Evolutionary conservation across 2,329 filamentous ascomycete species (phyloP).

Genomic region (Diaporthe citrichinensis): DNA sequence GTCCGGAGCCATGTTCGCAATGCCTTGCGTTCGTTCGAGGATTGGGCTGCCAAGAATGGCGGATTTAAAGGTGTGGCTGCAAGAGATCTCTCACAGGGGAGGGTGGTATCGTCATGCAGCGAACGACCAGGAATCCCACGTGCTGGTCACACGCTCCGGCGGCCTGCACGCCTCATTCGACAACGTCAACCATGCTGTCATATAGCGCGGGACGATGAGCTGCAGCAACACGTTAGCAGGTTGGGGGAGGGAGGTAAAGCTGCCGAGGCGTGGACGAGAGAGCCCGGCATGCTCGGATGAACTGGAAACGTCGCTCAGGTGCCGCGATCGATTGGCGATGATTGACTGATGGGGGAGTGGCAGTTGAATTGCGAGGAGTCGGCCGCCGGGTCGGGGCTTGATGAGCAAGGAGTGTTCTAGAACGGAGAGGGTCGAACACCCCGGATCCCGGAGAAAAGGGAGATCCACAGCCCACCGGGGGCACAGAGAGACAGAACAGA

Average conservation of each 20-base stretch:
- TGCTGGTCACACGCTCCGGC: conserved; percentile 31
- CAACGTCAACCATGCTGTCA: conserved; percentile 23
- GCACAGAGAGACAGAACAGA: neutral
- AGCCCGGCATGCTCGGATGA: conserved; percentile 23
- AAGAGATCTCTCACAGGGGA: conserved; percentile 30
- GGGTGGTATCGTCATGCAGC: conserved; percentile 26
- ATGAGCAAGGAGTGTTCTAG: conserved; percentile 26
- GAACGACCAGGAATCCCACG: conserved; percentile 21
- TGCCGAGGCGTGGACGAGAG: conserved; percentile 9
- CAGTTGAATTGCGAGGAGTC: neutral
- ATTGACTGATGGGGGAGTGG: neutral
- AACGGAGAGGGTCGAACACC: conserved; percentile 19
- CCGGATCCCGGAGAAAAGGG: conserved; percentile 27
- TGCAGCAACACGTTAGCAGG: conserved; percentile 25
- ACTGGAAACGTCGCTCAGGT: conserved; percentile 18
- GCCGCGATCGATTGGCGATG: conserved; percentile 4
- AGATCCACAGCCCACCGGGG: conserved; percentile 22
- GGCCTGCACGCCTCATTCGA: conserved; percentile 28
- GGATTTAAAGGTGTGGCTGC: conserved; percentile 13
- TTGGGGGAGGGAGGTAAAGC: neutral
- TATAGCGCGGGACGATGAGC: conserved; percentile 23
- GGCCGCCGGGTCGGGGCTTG: conserved; percentile 6
- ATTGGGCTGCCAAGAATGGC: conserved; percentile 11
- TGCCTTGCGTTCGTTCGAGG: conserved; percentile 3
- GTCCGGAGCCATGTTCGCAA: conserved; percentile 9